Evolutionary conservation across 2,329 filamentous ascomycete species (phyloP), one percentile per base, ranked within the genome.

Genomic region (Fusarium nematophilum): DNA sequence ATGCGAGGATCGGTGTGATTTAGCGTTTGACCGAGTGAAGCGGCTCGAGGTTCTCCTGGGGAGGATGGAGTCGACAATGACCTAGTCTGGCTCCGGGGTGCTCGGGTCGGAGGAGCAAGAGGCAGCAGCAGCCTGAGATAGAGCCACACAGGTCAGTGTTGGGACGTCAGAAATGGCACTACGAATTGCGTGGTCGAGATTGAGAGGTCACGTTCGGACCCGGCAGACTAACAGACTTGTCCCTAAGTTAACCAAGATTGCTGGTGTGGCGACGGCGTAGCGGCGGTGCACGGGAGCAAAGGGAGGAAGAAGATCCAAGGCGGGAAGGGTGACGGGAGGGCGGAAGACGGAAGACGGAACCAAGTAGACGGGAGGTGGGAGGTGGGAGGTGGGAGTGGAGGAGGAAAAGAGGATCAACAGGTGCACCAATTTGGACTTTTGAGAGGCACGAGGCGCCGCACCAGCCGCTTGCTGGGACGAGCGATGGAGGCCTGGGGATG

Each of bases 251-350:
- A 40, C 56, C 48, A 50, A 58, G 45, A 53, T 44, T 56, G 54
- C 47, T 58, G 62, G 57, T 61, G 60, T 54, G 65, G 59, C 61
- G 55, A 68, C 55, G 66, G 63, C 53, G 63, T 66, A 57, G 55
- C 44, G 51, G 42, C 61, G 53, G 62, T 58, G 65, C 49, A 61
- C 57, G 62, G 66, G 60, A 67, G 65, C 57, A 68, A 67, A 67
- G 43, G 62, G 57, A 50, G 58, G 44, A 64, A 53, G 44, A 48
- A 57, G 57, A 58, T 59, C 54, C 62, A 67, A 64, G 64, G 40
- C 64, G 63, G 58, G 58, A 61, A 63, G 61, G 62, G 47, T 42
- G n/a, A 62, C 51, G 53, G 55, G 64, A 67, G 47, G 64, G 59
- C 60, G 60, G 65, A 68, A 59, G 65, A 65, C 51, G 62, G 65